Evolutionary conservation across 1,284 basidiomycete species (phyloP).

Genomic region (Sutorius eximius): DNA sequence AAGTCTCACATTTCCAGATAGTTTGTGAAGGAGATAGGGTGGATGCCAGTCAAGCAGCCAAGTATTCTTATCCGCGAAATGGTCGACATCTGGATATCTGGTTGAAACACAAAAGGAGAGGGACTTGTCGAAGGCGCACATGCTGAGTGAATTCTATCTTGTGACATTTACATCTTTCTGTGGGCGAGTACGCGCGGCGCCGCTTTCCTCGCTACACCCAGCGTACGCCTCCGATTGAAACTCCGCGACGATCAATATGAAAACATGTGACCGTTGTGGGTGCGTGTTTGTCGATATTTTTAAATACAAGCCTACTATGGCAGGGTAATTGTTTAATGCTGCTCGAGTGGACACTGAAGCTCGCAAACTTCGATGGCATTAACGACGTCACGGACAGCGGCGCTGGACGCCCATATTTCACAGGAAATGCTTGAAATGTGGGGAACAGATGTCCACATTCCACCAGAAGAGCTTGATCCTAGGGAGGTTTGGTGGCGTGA

Average conservation of each 20-base stretch:
- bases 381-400: slow-evolving; percentile 1
- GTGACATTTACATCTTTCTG: too few relatives aligned
- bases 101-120: not conserved
- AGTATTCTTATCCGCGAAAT: not conserved
- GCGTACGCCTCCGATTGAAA: slow-evolving; percentile 3
- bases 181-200: too few relatives aligned
- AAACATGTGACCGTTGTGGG: slow-evolving; percentile 1
- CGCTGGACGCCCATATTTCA: slow-evolving; percentile 1
- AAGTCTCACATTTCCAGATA: not conserved
- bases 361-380: not conserved
- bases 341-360: not conserved
- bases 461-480: slow-evolving; percentile 10
- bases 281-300: slow-evolving; percentile 13
- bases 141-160: too few relatives aligned
- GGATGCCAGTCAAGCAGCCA: not conserved
- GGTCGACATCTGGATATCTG: not conserved
- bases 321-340: not conserved
- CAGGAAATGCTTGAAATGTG: not conserved
- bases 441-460: not conserved
- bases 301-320: not conserved
- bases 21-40: not conserved
- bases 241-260: slow-evolving; percentile 1
- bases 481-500: slow-evolving; percentile 17
- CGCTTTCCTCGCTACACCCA: too few relatives aligned
- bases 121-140: too few relatives aligned